Percentiles rank a stretch among this genome's conserved stretches.
Conservation (phyloP, 306 rosid genomes). For the Rosa persica region DNA sequence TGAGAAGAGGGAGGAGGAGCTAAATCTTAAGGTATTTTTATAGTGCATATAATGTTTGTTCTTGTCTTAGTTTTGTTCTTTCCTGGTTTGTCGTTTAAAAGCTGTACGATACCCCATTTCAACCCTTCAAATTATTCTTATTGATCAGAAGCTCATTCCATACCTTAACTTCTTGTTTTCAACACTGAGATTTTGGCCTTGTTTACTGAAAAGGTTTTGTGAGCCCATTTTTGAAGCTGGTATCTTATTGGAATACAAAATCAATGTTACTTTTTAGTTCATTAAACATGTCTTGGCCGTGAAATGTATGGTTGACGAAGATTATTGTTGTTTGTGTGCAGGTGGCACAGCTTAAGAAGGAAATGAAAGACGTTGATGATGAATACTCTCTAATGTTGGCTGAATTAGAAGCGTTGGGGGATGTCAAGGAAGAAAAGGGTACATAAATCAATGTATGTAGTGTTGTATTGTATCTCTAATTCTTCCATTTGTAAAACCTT, state of each 20-base stretch:
- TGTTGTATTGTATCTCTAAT: background rate
- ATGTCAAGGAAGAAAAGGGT: conserved; percentile 41
- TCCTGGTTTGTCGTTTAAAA: no score
- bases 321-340: conserved; percentile 31
- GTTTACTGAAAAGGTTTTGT: background rate
- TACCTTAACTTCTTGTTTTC: background rate
- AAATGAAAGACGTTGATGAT: conserved; percentile 38
- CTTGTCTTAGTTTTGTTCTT: background rate
- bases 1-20: conserved; percentile 49
- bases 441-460: conserved; percentile 20
- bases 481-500: conserved; percentile 12
- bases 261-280: background rate
- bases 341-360: conserved; percentile 54
- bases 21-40: conserved; percentile 48
- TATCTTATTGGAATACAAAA: background rate
- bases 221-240: background rate
- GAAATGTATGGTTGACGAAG: background rate
- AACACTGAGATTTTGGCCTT: background rate
- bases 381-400: conserved; percentile 46
- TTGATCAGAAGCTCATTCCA: background rate
- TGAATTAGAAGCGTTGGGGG: conserved; percentile 36
- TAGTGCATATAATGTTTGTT: background rate
- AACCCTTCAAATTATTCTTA: background rate
- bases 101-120: background rate
- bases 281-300: background rate